Evolutionary conservation across 345 rosid species (phyloP), one percentile per base, ranked within the genome.

Genomic region (Citrus mangshanensis): DNA sequence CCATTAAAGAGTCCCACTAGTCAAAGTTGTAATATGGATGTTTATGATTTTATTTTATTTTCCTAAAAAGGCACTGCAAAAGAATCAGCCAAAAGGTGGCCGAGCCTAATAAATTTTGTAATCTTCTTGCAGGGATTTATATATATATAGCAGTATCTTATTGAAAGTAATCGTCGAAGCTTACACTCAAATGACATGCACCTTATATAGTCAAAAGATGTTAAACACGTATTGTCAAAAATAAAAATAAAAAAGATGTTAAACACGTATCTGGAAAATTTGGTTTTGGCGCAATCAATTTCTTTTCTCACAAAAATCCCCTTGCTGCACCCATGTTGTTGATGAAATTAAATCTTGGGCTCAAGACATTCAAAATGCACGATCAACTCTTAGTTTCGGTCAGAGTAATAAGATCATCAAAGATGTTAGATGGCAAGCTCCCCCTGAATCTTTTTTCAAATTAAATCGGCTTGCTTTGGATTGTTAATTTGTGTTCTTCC

Each of bases 21-120:
- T 60, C 82, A 78, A 78, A 77, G 51, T 74, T 40, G 68, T 68
- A 62, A 71, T 14, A 7, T 55, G 73, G 79, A 54, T 30, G 56
- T 74, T 77, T 74, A 59, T 80, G 70, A 64, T 30, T 35, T 28
- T 18, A 34, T 32, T 65, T 62, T 30, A 34, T 24, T n/a, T 54
- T 54, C 34, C 22, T n/a, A 25, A 19, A 65, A 64, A 30, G 61
- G 21, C 4, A 1, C 7, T n/a, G 49, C 60, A 40, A 28, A 6
- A 35, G 28, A 58, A 76, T 54, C 54, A 24, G 68, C 49, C 59
- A 65, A 56, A 28, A 58, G 78, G 22, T 28, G 37, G 37, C 37
- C 37, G 6, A 9, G 9, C 16, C 32, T 30, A 21, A 5, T 63
- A 40, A 13, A 12, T 46, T 46, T 46, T 46, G 21, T 2, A 21